Conservation (phyloP, 202 grass and related monocot species). For the Digitaria exilis region DNA sequence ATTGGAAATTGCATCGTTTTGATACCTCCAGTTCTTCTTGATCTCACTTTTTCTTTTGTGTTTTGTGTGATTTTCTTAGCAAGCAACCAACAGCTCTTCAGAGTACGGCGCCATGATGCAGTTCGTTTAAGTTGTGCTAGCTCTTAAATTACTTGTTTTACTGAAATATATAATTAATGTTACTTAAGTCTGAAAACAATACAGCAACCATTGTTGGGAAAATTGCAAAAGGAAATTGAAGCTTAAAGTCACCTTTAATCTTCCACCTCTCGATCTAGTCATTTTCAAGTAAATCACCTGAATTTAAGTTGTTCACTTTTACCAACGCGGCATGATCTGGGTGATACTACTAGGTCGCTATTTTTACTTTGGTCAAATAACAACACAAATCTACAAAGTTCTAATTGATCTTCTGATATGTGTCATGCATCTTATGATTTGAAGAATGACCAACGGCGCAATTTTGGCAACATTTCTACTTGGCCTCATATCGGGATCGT, state of each 20-base stretch:
- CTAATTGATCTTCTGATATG: too few relatives aligned
- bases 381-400: too few relatives aligned
- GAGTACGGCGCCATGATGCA: background rate
- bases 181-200: background rate
- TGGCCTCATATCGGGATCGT: background rate
- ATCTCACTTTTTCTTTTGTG: background rate
- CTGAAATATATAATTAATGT: background rate
- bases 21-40: background rate
- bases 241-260: background rate
- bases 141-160: background rate
- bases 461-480: background rate
- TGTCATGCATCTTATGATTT: too few relatives aligned
- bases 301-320: background rate
- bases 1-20: background rate
- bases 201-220: background rate
- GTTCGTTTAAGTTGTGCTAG: background rate
- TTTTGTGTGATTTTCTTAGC: background rate
- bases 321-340: too few relatives aligned
- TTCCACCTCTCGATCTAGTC: too few relatives aligned
- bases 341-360: too few relatives aligned
- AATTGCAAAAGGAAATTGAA: background rate
- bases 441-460: background rate
- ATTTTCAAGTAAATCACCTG: background rate
- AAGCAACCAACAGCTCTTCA: conserved; percentile 19
- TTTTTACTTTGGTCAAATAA: too few relatives aligned